Evolutionary conservation across 805 yeast species (phyloP), one percentile per base, ranked within the genome.

Genomic region (Cyberlindnera bimundalis): DNA sequence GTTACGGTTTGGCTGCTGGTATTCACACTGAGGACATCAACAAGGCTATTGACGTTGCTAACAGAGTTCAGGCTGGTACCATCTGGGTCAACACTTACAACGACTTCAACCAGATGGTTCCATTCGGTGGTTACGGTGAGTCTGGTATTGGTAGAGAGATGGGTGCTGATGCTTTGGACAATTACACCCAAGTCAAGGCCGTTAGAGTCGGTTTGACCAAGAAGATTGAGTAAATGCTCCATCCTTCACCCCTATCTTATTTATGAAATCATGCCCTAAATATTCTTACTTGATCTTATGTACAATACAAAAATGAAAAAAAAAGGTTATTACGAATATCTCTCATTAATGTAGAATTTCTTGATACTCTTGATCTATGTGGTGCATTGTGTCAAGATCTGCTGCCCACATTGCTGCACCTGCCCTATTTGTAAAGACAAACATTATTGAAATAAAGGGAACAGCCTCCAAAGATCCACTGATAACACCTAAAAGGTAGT

Each of bases 101-200:
- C 67, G 93, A 86, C 60, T 82, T 88, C 75, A 89, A 89, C 66
- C 82, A 73, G 58, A 73, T 76, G 64, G 84, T 90, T 64, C 96
- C 96, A 58, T 90, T 90, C 65, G 96, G 96, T 56, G 96, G 96
- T 33, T 84, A 73, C 71, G 87, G 87, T 65, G 79, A 81, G 74
- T 81, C 93, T 43, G 98, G 98, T 65, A 71, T 84, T 47, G 97
- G 98, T 60, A 79, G 95, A 65, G 96, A 91, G 72, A 79, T 89
- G 75, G 96, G 96, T 58, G 76, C 75, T 46, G 90, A 87, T 50
- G 95, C 95, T 43, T 67, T 91, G 57, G 85, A 83, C 46, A 82
- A 81, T 64, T 91, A 89, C 73, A 79, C 87, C 48, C 95, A 87
- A 64, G 74, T 72, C 51, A 91, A 90, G 74, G 84, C 96, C 37